phyloP scores from a whole-genome alignment of 2,329 filamentous ascomycete genomes.

The Cercospora zeina region DNA sequence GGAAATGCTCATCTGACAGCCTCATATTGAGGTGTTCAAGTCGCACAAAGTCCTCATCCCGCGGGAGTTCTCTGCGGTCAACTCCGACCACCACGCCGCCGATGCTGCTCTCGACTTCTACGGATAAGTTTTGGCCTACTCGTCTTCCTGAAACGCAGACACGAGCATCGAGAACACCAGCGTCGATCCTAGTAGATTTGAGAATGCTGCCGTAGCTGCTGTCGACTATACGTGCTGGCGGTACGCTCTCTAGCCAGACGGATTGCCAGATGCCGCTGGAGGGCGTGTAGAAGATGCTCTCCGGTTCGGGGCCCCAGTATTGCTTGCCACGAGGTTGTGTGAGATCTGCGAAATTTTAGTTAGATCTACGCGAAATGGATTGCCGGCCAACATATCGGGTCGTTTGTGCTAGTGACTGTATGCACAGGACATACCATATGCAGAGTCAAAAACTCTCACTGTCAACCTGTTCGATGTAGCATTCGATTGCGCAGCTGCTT shows the following conservation, averaged over 20 bases:
- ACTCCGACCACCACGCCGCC: conserved; percentile 52
- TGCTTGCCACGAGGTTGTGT: conserved; percentile 68
- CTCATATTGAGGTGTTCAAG: conserved; percentile 53
- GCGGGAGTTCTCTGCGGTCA: conserved; percentile 48
- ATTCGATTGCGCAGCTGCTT: conserved; percentile 32
- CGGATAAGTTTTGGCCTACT: conserved; percentile 49
- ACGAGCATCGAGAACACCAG: conserved; percentile 53
- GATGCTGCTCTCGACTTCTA: conserved; percentile 58
- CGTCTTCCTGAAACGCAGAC: conserved; percentile 54
- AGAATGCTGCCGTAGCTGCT: conserved; percentile 61
- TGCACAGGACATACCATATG: conserved; percentile 42
- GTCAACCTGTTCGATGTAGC: conserved; percentile 48
- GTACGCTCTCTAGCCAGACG: conserved; percentile 67
- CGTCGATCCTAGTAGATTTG: conserved; percentile 55
- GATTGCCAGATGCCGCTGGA: conserved; percentile 75
- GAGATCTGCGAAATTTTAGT: conserved; percentile 47
- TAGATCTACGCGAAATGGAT: background rate
- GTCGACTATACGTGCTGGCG: conserved; percentile 55
- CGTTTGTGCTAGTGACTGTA: background rate
- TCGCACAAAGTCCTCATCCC: conserved; percentile 52
- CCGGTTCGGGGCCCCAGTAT: conserved; percentile 59
- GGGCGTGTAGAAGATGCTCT: conserved; percentile 70
- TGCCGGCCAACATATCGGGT: background rate
- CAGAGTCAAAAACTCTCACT: conserved; percentile 63
- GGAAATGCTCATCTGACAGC: conserved; percentile 47